Percentiles rank a stretch among this genome's conserved stretches.
phyloP scores from a whole-genome alignment of 768 basidiomycete genomes.

The Mycena maculata region DNA sequence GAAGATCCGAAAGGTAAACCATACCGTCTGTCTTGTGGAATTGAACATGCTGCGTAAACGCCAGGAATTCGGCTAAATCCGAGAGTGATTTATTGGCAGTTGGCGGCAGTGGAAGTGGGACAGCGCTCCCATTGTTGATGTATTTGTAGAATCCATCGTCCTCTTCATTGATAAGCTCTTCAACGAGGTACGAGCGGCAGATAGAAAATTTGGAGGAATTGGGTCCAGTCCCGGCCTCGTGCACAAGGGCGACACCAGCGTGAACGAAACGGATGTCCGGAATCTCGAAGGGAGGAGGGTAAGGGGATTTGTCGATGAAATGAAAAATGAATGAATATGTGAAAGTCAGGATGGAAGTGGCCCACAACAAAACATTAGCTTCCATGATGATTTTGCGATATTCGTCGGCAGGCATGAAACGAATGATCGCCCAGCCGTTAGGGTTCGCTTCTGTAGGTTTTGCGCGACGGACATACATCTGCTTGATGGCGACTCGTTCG shows the following conservation, averaged over 20 bases:
- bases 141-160: constrained; percentile 12
- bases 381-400: not conserved
- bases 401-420: not conserved
- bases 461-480: not conserved
- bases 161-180: too few species aligned
- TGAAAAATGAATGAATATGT: too few species aligned
- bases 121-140: constrained; percentile 5
- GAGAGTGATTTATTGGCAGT: not conserved
- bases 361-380: too few species aligned
- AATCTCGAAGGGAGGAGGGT: too few species aligned
- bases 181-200: too few species aligned
- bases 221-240: too few species aligned
- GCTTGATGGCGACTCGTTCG: not conserved
- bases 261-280: too few species aligned
- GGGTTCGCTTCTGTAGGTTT: not conserved
- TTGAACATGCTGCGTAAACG: constrained; percentile 14
- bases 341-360: too few species aligned
- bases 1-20: constrained; percentile 8
- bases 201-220: too few species aligned
- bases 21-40: not conserved
- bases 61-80: not conserved
- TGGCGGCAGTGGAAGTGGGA: not conserved
- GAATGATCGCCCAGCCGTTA: not conserved
- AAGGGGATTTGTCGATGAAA: too few species aligned
- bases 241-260: too few species aligned